Evolutionary conservation across 2,329 filamentous ascomycete species (phyloP).

Genomic region (Fusarium keratoplasticum): DNA sequence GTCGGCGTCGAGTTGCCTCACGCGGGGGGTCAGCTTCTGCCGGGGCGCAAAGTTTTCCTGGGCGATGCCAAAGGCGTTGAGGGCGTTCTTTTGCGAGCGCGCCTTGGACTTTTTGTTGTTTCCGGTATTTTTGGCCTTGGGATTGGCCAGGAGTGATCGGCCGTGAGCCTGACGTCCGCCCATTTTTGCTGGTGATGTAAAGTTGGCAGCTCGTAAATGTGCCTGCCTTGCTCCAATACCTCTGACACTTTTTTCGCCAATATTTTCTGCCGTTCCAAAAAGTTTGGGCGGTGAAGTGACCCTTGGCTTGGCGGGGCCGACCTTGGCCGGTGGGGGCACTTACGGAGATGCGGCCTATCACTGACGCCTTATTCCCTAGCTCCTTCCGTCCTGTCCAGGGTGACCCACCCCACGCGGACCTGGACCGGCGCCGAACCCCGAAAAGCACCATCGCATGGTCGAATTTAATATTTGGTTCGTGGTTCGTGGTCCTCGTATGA

Average conservation of each 20-base stretch:
- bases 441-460: conserved; percentile 34
- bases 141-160: conserved; percentile 58
- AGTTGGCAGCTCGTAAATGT: conserved; percentile 32
- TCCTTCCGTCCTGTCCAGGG: background rate
- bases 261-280: conserved; percentile 43
- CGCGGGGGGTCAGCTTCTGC: conserved; percentile 61
- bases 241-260: conserved; percentile 29
- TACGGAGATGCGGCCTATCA: conserved; percentile 47
- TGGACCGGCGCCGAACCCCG: conserved; percentile 32
- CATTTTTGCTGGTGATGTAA: conserved; percentile 53
- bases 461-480: conserved; percentile 24
- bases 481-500: conserved; percentile 30
- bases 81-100: conserved; percentile 61
- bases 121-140: conserved; percentile 47
- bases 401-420: conserved; percentile 13
- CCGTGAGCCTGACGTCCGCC: conserved; percentile 70
- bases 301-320: conserved; percentile 39
- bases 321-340: conserved; percentile 17
- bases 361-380: conserved; percentile 31
- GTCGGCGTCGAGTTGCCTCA: conserved; percentile 63
- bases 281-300: conserved; percentile 43
- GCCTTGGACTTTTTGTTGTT: conserved; percentile 59
- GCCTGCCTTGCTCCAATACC: conserved; percentile 4
- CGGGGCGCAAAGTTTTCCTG: conserved; percentile 62
- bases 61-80: conserved; percentile 70